These are phyloP conservation scores for Hansenula sp. DNA, from an alignment of 1,139 yeast species.

Conservation along the genomic window DNA sequence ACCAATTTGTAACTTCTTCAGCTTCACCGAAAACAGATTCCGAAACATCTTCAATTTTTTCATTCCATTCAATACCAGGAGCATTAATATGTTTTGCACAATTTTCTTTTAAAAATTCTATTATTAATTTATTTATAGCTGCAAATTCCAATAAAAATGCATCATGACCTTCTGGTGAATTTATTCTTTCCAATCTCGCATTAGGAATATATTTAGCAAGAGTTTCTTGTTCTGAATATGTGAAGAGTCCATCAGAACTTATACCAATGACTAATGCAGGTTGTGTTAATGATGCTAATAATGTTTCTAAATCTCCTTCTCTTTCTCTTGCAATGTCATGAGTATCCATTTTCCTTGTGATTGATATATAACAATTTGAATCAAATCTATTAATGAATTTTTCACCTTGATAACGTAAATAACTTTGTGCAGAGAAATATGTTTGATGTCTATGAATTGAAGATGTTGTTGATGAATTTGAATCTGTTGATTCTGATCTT, in stretches of 20 bases:
- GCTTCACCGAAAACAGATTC: slow-evolving; percentile 93
- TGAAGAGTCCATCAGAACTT: slow-evolving; percentile 87
- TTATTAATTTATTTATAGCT: slow-evolving; percentile 67
- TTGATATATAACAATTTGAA: slow-evolving; percentile 93
- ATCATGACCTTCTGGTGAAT: slow-evolving; percentile 98
- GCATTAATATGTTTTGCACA: slow-evolving; percentile 52
- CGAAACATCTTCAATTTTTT: slow-evolving; percentile 49
- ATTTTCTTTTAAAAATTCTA: slow-evolving; percentile 54
- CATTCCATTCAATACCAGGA: slow-evolving; percentile 45
- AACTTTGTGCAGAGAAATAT: slow-evolving; percentile 91
- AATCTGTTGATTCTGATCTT: slow-evolving; percentile 17
- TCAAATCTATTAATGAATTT: slow-evolving; percentile 88
- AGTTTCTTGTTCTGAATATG: slow-evolving; percentile 85
- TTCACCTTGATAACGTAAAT: slow-evolving; percentile 87
- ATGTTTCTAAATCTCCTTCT: slow-evolving; percentile 37
- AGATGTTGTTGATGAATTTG: slow-evolving; percentile 21
- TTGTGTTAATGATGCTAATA: slow-evolving; percentile 53
- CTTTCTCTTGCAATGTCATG: slow-evolving; percentile 89
- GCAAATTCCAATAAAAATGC: slow-evolving; percentile 90
- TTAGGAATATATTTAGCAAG: slow-evolving; percentile 74
- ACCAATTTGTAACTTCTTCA: slow-evolving; percentile 91
- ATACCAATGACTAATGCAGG: slow-evolving; percentile 88
- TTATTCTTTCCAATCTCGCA: slow-evolving; percentile 61
- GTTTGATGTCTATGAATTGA: slow-evolving; percentile 49
- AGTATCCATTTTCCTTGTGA: slow-evolving; percentile 89